These are phyloP conservation scores for Rhinocladiella similis DNA, from an alignment of 2,329 filamentous ascomycete genomes.

Conservation along the genomic window DNA sequence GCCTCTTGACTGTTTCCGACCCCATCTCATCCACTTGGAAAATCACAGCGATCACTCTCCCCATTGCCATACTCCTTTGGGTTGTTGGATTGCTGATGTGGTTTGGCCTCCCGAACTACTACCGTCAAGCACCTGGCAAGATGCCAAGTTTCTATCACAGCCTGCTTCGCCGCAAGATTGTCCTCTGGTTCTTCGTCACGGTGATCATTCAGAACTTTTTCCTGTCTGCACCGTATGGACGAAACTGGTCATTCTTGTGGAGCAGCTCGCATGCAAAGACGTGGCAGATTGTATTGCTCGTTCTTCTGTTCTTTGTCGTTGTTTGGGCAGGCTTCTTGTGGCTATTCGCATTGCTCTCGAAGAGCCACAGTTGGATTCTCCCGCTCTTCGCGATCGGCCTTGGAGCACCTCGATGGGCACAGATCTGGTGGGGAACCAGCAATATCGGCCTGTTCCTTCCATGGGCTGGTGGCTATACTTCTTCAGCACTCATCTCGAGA, in stretches of 20 bases:
- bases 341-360: constrained; percentile 56
- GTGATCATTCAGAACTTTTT: constrained; percentile 69
- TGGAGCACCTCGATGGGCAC: constrained; percentile 65
- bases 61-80: constrained; percentile 60
- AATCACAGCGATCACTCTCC: constrained; percentile 56
- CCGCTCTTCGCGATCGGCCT: constrained; percentile 68
- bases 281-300: constrained; percentile 59
- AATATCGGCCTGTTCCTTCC: constrained; percentile 63
- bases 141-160: constrained; percentile 67
- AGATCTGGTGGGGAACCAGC: constrained; percentile 66
- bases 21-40: constrained; percentile 45
- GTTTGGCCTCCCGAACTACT: constrained; percentile 66
- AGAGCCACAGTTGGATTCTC: constrained; percentile 65
- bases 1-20: constrained; percentile 35
- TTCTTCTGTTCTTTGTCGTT: constrained; percentile 49
- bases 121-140: constrained; percentile 63
- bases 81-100: constrained; percentile 56
- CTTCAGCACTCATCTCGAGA: constrained; percentile 55
- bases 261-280: constrained; percentile 54
- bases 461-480: constrained; percentile 58
- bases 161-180: constrained; percentile 62
- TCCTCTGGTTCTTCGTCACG: constrained; percentile 66
- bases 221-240: constrained; percentile 64
- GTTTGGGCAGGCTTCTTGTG: constrained; percentile 58
- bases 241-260: constrained; percentile 68